phyloP scores from a whole-genome alignment of 306 rosid species.

The Rosa persica region DNA sequence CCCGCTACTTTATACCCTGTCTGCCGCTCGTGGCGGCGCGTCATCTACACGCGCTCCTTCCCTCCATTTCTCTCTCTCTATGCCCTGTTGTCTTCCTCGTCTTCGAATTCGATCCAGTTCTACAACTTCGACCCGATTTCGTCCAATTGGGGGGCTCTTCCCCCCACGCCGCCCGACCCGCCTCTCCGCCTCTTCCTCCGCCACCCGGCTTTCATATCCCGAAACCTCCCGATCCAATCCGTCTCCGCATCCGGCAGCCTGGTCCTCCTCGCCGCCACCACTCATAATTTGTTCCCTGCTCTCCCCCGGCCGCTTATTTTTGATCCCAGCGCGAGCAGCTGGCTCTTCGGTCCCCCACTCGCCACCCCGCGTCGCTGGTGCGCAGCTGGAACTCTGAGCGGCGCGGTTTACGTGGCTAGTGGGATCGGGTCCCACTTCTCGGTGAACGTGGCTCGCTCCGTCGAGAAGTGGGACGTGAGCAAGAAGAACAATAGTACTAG shows the following conservation, averaged over 20 bases:
- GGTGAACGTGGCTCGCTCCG: constrained; percentile 43
- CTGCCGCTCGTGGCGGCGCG: constrained; percentile 16
- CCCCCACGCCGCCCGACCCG: constrained; percentile 45
- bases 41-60: constrained; percentile 8
- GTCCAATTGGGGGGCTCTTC: constrained; percentile 46
- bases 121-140: constrained; percentile 65
- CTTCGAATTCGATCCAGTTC: constrained; percentile 25
- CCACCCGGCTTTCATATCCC: constrained; percentile 85
- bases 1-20: background rate
- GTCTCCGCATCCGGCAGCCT: constrained; percentile 48
- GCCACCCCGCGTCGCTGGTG: constrained; percentile 79
- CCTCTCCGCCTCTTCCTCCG: constrained; percentile 51
- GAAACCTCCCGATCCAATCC: constrained; percentile 67
- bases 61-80: constrained; percentile 4
- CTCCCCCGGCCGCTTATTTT: constrained; percentile 65
- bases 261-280: constrained; percentile 72
- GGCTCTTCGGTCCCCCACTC: constrained; percentile 58
- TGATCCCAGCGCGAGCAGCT: constrained; percentile 35
- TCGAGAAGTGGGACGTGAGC: constrained; percentile 49
- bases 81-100: background rate
- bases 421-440: constrained; percentile 78
- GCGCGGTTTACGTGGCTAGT: constrained; percentile 60
- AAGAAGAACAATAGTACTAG: background rate
- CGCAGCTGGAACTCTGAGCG: constrained; percentile 38
- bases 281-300: constrained; percentile 54